phyloP scores from a whole-genome alignment of 768 basidiomycete species.

The Neoboletus subvelutipes region DNA sequence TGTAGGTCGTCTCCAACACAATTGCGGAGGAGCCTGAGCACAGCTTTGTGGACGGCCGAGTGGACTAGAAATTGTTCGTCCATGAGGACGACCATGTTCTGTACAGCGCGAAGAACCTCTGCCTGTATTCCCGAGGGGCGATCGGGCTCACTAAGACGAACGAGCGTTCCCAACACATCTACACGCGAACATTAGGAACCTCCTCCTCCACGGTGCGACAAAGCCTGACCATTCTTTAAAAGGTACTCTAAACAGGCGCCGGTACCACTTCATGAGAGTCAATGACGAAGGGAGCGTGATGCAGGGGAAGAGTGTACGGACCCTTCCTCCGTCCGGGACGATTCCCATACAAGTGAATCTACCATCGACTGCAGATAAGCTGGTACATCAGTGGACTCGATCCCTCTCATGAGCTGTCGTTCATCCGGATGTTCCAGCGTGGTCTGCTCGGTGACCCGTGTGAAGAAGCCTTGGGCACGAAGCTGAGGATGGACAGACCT shows the following conservation, averaged over 20 bases:
- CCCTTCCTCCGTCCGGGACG: conserved; percentile 84
- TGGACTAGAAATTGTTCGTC: conserved; percentile 95
- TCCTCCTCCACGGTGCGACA: not conserved
- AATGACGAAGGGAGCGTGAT: conserved; percentile 4
- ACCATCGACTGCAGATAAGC: conserved; percentile 74
- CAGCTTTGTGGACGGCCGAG: conserved; percentile 85
- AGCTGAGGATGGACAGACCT: conserved; percentile 43
- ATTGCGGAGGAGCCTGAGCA: conserved; percentile 77
- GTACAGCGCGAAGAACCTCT: conserved; percentile 81
- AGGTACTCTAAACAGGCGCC: conserved; percentile 91
- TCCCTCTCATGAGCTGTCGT: conserved; percentile 79
- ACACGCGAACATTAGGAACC: not conserved
- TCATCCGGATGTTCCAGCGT: conserved; percentile 89
- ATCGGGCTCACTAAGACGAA: conserved; percentile 81
- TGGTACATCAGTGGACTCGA: conserved; percentile 79
- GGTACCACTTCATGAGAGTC: conserved; percentile 56
- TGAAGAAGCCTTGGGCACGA: not conserved
- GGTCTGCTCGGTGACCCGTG: conserved; percentile 46
- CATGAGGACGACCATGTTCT: conserved; percentile 87
- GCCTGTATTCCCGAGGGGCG: conserved; percentile 89
- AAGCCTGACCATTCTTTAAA: conserved; percentile 71
- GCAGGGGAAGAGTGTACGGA: conserved; percentile 40
- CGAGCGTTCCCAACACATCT: conserved; percentile 86
- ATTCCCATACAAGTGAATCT: conserved; percentile 83
- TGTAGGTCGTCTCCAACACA: conserved; percentile 93